Conservation (phyloP, 352 stramenopile genomes). For the Pythium rhizo-oryzae region DNA sequence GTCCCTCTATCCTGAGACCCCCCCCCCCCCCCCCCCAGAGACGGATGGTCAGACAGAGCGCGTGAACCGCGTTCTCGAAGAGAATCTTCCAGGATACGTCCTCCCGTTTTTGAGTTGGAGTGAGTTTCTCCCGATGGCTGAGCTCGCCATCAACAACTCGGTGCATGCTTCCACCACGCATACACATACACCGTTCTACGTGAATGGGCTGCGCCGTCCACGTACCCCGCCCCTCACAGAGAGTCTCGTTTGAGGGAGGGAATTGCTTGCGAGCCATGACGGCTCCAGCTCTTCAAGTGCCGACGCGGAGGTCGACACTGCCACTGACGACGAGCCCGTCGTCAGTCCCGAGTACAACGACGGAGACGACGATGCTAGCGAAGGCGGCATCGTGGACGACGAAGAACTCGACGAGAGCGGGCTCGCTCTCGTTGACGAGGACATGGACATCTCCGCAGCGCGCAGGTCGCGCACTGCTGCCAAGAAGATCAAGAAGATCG, state of each 20-base stretch:
- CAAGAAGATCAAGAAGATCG: not conserved
- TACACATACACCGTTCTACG: conserved; percentile 28
- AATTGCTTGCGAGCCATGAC: not conserved
- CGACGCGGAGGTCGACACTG: conserved; percentile 4
- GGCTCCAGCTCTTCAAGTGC: conserved; percentile 5
- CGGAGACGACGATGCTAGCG: conserved; percentile 4
- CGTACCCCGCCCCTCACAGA: conserved; percentile 15
- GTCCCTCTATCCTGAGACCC: too few species aligned
- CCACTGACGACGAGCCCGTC: not conserved
- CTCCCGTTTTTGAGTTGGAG: conserved; percentile 20
- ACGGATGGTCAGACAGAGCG: conserved; percentile 17
- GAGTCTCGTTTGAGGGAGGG: conserved; percentile 8
- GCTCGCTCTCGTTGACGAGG: not conserved
- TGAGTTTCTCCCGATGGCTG: conserved; percentile 20
- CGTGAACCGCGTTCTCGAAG: conserved; percentile 21
- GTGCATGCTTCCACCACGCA: conserved; percentile 29
- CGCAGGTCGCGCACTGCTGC: not conserved
- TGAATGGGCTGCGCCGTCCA: conserved; percentile 22
- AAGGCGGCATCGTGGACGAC: not conserved
- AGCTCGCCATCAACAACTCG: conserved; percentile 38
- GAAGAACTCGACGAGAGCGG: not conserved
- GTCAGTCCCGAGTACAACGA: not conserved
- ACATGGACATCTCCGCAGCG: not conserved
- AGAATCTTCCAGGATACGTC: conserved; percentile 24
- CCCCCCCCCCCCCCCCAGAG: too few species aligned